Evolutionary conservation across 2,329 filamentous ascomycete genomes (phyloP), one percentile per base, ranked within the genome.

Genomic region (Plenodomus tracheiphilus): DNA sequence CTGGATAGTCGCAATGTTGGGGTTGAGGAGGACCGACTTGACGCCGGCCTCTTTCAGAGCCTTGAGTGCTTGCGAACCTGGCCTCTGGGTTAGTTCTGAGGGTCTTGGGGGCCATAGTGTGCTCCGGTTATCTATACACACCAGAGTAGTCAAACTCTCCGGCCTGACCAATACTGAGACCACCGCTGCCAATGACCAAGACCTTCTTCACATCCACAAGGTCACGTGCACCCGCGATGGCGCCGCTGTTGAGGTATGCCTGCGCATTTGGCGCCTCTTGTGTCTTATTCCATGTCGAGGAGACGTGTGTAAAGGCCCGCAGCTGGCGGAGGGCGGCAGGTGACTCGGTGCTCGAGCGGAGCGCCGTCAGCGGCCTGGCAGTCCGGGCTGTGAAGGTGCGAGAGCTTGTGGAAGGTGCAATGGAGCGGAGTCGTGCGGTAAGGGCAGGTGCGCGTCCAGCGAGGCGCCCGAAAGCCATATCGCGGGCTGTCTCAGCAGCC

Each of bases 101-200:
- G 16, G 11, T 32, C 18, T 37, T 43, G 21, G 1, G 11, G 30
- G 6, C n/a, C n/a, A 47, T 37, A 10, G 8, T 37, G 7, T 30
- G 25, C 30, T 15, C 28, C 11, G 28, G 4, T 15, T 15, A 15
- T 36, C 28, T 52, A 32, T 51, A 38, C 59, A 56, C 81, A 96
- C 91, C 93, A 74, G 94, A 97, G 76, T 97, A 97, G 77, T 97
- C 93, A 68, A 97, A 97, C 79, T 97, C 93, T 78, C 93, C 93
- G 59, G 93, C 93, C 77, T 97, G 93, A 57, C 93, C 93, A 83
- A 97, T 97, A 73, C 90, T 91, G 63, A 97, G 82, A 75, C 93
- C 93, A 78, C 93, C 93, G 77, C 87, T 92, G 51, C 93, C 93
- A 79, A 97, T 96, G 63, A 97, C 92, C 54, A 97, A 80, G 43